Conservation (phyloP, 768 basidiomycete genomes). For the Amanita inopinata region DNA sequence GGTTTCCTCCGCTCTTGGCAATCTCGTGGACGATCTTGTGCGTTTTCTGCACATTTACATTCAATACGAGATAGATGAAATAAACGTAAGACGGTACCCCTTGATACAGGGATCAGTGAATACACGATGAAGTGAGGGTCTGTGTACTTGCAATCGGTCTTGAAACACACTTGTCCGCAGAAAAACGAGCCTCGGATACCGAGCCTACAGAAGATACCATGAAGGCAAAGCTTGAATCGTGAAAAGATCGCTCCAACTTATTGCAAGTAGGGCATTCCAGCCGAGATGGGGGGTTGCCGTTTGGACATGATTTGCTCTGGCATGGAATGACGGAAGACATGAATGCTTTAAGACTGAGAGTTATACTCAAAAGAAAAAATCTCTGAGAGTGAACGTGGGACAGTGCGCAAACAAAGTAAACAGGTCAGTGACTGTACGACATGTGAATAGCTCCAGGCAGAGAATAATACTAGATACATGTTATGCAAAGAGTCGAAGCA, state of each 20-base stretch:
- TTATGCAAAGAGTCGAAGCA: constrained; percentile 1
- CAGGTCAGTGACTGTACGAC: neutral
- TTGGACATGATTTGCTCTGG: constrained; percentile 63
- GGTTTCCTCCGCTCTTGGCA: constrained; percentile 25
- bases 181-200: constrained; percentile 82
- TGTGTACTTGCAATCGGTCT: constrained; percentile 70
- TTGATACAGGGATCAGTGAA: constrained; percentile 14
- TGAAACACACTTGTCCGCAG: constrained; percentile 95
- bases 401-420: neutral
- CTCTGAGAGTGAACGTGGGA: constrained; percentile 6
- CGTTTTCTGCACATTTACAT: constrained; percentile 45
- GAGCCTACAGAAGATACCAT: too few relatives aligned
- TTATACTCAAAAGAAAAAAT: neutral
- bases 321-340: constrained; percentile 33
- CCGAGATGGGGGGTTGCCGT: constrained; percentile 76
- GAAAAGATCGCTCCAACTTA: constrained; percentile 49
- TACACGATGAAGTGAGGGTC: constrained; percentile 8
- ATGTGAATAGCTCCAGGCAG: neutral
- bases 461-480: neutral
- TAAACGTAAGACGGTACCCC: constrained; percentile 22
- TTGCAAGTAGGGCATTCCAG: constrained; percentile 92
- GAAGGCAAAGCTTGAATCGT: too few relatives aligned
- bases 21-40: constrained; percentile 74
- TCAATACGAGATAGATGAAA: neutral
- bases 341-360: constrained; percentile 4